These are phyloP conservation scores for Parathielavia appendiculata DNA, from an alignment of 495 filamentous ascomycete genomes.

Conservation along the genomic window DNA sequence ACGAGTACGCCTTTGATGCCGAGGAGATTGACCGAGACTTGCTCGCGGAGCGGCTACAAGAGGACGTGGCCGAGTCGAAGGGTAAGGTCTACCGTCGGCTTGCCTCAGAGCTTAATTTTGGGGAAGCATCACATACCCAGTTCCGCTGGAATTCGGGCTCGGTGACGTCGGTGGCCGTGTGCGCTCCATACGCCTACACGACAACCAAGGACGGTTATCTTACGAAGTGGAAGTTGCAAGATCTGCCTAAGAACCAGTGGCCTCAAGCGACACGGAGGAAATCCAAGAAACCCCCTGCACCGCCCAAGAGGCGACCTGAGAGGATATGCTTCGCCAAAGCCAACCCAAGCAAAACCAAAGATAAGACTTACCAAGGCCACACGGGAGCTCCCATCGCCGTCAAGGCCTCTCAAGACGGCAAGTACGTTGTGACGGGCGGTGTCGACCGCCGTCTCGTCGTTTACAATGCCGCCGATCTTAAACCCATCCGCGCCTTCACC, in stretches of 20 bases:
- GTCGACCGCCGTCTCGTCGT: conserved; percentile 75
- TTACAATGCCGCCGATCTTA: conserved; percentile 75
- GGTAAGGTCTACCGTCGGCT: conserved; percentile 79
- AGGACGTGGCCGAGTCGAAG: conserved; percentile 91
- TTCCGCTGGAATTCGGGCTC: conserved; percentile 71
- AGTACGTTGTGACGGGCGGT: conserved; percentile 86
- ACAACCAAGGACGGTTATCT: conserved; percentile 78
- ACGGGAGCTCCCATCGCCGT: conserved; percentile 70
- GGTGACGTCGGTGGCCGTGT: conserved; percentile 74
- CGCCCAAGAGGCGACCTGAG: conserved; percentile 64
- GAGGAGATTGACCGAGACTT: conserved; percentile 87
- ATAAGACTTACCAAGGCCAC: conserved; percentile 67
- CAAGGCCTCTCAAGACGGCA: conserved; percentile 81
- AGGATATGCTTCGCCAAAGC: conserved; percentile 62
- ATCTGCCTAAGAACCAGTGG: conserved; percentile 50
- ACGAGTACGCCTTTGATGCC: conserved; percentile 75
- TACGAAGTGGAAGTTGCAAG: conserved; percentile 79
- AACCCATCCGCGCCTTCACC: conserved; percentile 73
- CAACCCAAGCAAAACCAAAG: conserved; percentile 55
- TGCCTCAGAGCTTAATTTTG: conserved; percentile 62
- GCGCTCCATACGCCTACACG: conserved; percentile 75
- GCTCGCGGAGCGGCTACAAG: conserved; percentile 80
- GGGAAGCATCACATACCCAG: conserved; percentile 55
- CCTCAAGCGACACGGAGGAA: conserved; percentile 50
- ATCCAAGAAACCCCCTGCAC: conserved; percentile 58